Base-by-base conservation (phyloP, 164 flowering plant species). In the Kingdonia uniflora region DNA sequence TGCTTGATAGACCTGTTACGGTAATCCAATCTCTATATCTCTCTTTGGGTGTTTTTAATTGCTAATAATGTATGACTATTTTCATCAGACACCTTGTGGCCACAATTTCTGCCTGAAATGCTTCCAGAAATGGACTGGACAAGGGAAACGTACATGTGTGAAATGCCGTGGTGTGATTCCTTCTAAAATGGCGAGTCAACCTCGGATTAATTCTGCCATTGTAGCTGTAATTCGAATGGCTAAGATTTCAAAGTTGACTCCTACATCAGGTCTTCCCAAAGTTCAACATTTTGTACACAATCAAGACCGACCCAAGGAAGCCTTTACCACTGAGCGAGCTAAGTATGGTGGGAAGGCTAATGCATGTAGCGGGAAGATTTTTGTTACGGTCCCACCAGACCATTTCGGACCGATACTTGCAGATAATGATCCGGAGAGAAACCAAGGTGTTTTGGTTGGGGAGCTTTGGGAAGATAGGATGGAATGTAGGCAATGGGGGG, bases 21-120 rank as follows among this genome's bases (percentile, higher is more conserved):
- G 96, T 87, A 46, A 14, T 76, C 48, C 19, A 26, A 16, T 19
- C 19, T 29, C 23, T 16, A 17, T 6, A 53, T 26, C 39, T 21
- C 5, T 47, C n/a, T 29, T 4, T 3, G 8, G 25, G 5, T 14
- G 20, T 10, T 39, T 52, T 21, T 16, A 49, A 25, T 58, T 23
- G 6, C 14, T 5, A 16, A n/a, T n/a, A n/a, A n/a, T 20, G 14
- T 21, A 1, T 14, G 17, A 2, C 24, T 14, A 33, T 22, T 49
- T 14, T 22, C 7, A 63, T 55, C 74, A 90, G 97, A 80, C 85
- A 14, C 84, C 89, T 0, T 87, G 97, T 56, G 97, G 97, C 5
- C 97, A 91, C 73, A 91, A 87, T 43, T 84, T 87, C 54, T 87
- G 96, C 70, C 56, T 91, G 1, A 85, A 77, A 47, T 91, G 97